phyloP scores from a whole-genome alignment of 2,329 filamentous ascomycete genomes.

The Tolypocladium album region DNA sequence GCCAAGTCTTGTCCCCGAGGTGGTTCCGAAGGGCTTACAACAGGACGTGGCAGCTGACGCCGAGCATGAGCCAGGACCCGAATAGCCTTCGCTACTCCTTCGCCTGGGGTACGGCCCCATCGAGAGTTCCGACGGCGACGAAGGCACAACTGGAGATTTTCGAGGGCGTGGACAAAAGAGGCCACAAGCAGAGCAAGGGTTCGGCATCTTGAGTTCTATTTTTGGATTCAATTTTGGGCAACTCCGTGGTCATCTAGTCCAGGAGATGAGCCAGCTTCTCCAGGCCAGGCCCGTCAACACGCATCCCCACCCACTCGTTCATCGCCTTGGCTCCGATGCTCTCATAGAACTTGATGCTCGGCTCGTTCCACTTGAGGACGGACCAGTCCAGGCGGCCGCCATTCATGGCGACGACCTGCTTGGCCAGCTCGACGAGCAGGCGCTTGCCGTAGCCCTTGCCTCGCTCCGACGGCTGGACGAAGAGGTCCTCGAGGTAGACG shows the following conservation, averaged over 20 bases:
- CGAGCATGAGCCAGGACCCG: conserved; percentile 27
- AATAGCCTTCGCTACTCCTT: conserved; percentile 22
- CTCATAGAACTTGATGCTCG: conserved; percentile 80
- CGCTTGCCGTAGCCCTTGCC: conserved; percentile 70
- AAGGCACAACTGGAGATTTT: conserved; percentile 34
- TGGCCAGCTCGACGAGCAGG: conserved; percentile 67
- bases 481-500: conserved; percentile 92
- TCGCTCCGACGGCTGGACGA: conserved; percentile 59
- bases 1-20: conserved; percentile 23
- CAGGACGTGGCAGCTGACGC: conserved; percentile 31
- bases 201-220: conserved; percentile 2
- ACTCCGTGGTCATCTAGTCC: conserved; percentile 9
- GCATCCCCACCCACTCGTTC: conserved; percentile 66
- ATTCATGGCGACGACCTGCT: conserved; percentile 60
- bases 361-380: conserved; percentile 88
- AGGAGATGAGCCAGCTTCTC: conserved; percentile 43
- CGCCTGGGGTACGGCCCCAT: conserved; percentile 32
- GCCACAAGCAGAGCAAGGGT: conserved; percentile 6
- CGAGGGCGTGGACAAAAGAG: conserved; percentile 26
- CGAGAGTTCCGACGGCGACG: conserved; percentile 17
- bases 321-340: conserved; percentile 55
- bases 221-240: no score
- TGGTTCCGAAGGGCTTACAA: conserved; percentile 37
- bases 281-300: conserved; percentile 58
- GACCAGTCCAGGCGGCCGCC: conserved; percentile 80